A percentile compares a stretch with the other conserved stretches of the same genome.
phyloP scores from a whole-genome alignment of 2,329 filamentous ascomycete genomes.

The Cercospora sp. region DNA sequence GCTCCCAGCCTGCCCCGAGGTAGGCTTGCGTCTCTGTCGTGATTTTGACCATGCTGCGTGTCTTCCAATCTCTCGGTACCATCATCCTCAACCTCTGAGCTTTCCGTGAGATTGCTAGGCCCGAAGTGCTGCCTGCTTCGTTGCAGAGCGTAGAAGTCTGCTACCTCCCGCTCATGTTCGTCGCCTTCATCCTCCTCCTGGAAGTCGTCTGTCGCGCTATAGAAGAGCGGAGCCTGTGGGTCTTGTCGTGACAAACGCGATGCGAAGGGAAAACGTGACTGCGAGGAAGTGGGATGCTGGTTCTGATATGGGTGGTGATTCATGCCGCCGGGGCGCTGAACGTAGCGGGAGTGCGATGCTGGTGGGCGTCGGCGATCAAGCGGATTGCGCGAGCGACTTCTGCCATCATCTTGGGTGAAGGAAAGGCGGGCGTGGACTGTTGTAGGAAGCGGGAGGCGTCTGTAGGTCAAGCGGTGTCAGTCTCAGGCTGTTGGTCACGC shows the following conservation, averaged over 20 bases:
- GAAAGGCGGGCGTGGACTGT: slow-evolving; percentile 89
- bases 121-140: slow-evolving; percentile 86
- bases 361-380: slow-evolving; percentile 47
- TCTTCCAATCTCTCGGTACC: slow-evolving; percentile 46
- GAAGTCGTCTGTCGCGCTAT: slow-evolving; percentile 86
- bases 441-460: slow-evolving; percentile 96
- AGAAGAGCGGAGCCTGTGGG: slow-evolving; percentile 83
- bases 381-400: slow-evolving; percentile 49
- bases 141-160: slow-evolving; percentile 91
- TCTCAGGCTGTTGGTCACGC: slow-evolving; percentile 40
- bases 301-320: slow-evolving; percentile 76
- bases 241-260: slow-evolving; percentile 69
- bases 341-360: slow-evolving; percentile 51
- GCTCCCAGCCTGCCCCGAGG: slow-evolving; percentile 42
- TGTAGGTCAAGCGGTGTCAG: slow-evolving; percentile 48
- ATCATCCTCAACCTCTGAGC: slow-evolving; percentile 76
- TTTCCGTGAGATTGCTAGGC: slow-evolving; percentile 78
- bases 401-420: slow-evolving; percentile 52
- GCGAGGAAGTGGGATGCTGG: slow-evolving; percentile 59
- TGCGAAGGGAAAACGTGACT: slow-evolving; percentile 75
- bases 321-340: slow-evolving; percentile 50
- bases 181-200: slow-evolving; percentile 78
- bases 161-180: slow-evolving; percentile 71
- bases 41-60: slow-evolving; percentile 40
- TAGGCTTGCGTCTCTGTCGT: slow-evolving; percentile 43